Conservation (phyloP, 495 filamentous ascomycete genomes). For the Glonium stellatum region DNA sequence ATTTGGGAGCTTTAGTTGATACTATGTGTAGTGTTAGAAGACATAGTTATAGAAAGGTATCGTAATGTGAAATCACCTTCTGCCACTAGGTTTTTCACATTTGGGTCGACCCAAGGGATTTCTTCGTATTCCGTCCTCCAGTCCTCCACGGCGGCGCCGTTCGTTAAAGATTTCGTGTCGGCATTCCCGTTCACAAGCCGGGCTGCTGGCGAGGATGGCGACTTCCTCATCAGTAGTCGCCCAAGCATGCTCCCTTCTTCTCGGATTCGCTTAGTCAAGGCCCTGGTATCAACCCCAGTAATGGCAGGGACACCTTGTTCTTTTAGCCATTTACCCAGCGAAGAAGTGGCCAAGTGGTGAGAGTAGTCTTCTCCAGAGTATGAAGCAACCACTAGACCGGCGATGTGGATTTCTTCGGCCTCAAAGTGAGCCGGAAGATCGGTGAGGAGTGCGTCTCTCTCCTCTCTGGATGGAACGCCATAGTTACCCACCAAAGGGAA, state of each 20-base stretch:
- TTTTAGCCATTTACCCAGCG: slow-evolving; percentile 88
- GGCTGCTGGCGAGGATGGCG: slow-evolving; percentile 25
- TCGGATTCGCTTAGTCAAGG: slow-evolving; percentile 87
- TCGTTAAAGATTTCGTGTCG: slow-evolving; percentile 22
- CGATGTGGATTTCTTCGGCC: slow-evolving; percentile 81
- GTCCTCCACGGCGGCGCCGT: slow-evolving; percentile 37
- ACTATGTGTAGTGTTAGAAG: slow-evolving; percentile 48
- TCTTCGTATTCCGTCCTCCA: slow-evolving; percentile 67
- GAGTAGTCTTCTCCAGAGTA: slow-evolving; percentile 93
- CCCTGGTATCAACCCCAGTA: slow-evolving; percentile 89
- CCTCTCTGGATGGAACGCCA: slow-evolving; percentile 77
- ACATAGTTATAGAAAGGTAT: slow-evolving; percentile 12
- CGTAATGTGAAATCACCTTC: slow-evolving; percentile 63
- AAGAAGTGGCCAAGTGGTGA: slow-evolving; percentile 83
- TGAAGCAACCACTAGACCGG: slow-evolving; percentile 79
- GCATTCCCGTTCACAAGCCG: slow-evolving; percentile 18
- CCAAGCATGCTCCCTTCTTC: slow-evolving; percentile 95
- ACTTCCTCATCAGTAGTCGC: slow-evolving; percentile 68
- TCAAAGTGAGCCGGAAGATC: slow-evolving; percentile 89
- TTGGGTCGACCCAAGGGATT: slow-evolving; percentile 85
- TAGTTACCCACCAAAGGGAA: slow-evolving; percentile 93
- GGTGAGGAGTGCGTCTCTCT: slow-evolving; percentile 70
- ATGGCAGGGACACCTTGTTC: slow-evolving; percentile 94
- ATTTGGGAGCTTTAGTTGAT: slow-evolving; percentile 71
- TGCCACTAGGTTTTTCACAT: slow-evolving; percentile 80